These are phyloP conservation scores for Vigna mungo DNA, from an alignment of 306 rosid species.

Conservation along the genomic window DNA sequence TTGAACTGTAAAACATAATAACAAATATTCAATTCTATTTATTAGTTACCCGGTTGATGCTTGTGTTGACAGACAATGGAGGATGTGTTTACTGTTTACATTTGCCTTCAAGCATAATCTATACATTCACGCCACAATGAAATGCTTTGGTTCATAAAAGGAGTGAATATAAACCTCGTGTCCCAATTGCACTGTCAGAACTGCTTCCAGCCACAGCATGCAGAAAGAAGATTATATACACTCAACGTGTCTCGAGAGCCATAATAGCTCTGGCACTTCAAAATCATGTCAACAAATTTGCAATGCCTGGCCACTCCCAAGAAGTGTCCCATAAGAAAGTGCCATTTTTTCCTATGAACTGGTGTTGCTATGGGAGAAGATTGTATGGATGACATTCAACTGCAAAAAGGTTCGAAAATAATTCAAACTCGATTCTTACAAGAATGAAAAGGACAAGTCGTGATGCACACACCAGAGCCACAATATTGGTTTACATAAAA, in stretches of 20 bases:
- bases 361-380: slow-evolving; percentile 8
- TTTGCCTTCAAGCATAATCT: slow-evolving; percentile 9
- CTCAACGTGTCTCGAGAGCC: slow-evolving; percentile 3
- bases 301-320: slow-evolving; percentile 32
- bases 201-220: slow-evolving; percentile 36
- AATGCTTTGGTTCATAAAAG: slow-evolving; percentile 20
- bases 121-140: slow-evolving; percentile 20
- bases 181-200: slow-evolving; percentile 12
- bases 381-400: slow-evolving; percentile 8
- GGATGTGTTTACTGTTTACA: slow-evolving; percentile 19
- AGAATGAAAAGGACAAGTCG: not conserved
- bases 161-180: slow-evolving; percentile 17
- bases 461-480: slow-evolving; percentile 42
- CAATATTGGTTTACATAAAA: slow-evolving; percentile 53
- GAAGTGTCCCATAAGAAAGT: slow-evolving; percentile 13
- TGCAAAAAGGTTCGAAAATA: not conserved
- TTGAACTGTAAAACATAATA: not conserved
- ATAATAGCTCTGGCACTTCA: slow-evolving; percentile 19
- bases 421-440: slow-evolving; percentile 10
- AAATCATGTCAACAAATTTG: slow-evolving; percentile 27
- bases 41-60: not conserved
- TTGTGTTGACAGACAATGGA: slow-evolving; percentile 25
- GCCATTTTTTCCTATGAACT: slow-evolving; percentile 18
- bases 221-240: not conserved
- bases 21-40: not conserved